These are phyloP conservation scores for Rutstroemia sp. DNA, from an alignment of 2,329 filamentous ascomycete genomes.

Conservation along the genomic window DNA sequence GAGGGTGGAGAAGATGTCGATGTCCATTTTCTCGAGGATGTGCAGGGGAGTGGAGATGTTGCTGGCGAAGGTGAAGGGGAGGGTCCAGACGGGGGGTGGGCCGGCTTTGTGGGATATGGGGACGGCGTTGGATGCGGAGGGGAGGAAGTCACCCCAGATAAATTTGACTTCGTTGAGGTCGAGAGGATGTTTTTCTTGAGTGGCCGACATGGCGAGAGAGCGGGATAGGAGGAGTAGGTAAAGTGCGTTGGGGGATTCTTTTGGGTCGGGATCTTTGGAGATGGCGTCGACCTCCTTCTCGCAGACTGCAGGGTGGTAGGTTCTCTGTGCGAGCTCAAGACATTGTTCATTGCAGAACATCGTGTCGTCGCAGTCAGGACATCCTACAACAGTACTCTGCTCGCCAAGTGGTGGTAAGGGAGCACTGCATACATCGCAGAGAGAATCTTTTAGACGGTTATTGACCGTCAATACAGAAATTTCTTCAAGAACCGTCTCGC, in stretches of 20 bases:
- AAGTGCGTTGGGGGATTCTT: constrained; percentile 52
- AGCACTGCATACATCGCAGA: constrained; percentile 84
- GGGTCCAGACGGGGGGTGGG: constrained; percentile 55
- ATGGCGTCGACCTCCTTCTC: constrained; percentile 59
- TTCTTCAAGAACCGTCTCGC: constrained; percentile 71
- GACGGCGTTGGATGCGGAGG: constrained; percentile 44
- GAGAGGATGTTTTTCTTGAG: constrained; percentile 54
- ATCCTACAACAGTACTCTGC: constrained; percentile 43
- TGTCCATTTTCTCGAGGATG: constrained; percentile 75
- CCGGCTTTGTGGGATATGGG: constrained; percentile 45
- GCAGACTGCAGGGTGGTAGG: constrained; percentile 59
- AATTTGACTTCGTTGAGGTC: constrained; percentile 59
- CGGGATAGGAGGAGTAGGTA: constrained; percentile 57
- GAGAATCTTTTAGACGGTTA: constrained; percentile 75
- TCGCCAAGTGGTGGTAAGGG: constrained; percentile 54
- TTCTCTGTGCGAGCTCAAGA: constrained; percentile 46
- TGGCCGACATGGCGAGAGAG: constrained; percentile 53
- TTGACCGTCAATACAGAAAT: constrained; percentile 83
- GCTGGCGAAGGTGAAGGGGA: constrained; percentile 71
- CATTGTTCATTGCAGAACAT: constrained; percentile 59
- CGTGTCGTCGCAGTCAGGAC: constrained; percentile 55
- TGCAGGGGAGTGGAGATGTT: constrained; percentile 70
- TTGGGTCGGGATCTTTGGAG: constrained; percentile 54
- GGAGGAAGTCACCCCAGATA: constrained; percentile 62
- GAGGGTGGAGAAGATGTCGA: constrained; percentile 61